A percentile compares a stretch with the other conserved stretches of the same genome.
Evolutionary conservation across 2,329 filamentous ascomycete genomes (phyloP).

Genomic region (Ophiostoma quercus): DNA sequence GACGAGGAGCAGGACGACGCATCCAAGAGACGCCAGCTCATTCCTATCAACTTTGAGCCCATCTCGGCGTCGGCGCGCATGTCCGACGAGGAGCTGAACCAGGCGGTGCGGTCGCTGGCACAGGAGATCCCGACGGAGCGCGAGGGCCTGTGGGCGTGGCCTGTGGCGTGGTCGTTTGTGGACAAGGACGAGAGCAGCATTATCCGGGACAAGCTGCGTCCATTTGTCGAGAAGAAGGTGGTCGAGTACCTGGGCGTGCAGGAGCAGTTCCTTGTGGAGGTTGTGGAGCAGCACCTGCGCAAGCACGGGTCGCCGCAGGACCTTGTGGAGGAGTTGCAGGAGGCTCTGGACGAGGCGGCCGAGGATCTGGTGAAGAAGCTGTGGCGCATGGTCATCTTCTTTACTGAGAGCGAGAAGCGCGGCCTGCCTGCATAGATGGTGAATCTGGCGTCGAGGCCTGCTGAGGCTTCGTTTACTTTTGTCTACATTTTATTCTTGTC

Average conservation of each 20-base stretch:
- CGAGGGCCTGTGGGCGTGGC: conserved; percentile 84
- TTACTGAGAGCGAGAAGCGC: conserved; percentile 87
- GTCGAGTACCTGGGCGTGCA: conserved; percentile 94
- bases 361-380: conserved; percentile 93
- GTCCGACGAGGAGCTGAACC: conserved; percentile 79
- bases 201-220: conserved; percentile 76
- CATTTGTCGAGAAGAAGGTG: conserved; percentile 97
- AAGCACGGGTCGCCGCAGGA: conserved; percentile 70
- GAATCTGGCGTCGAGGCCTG: background rate
- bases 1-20: conserved; percentile 79
- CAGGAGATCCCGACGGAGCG: conserved; percentile 85
- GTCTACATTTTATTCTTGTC: background rate
- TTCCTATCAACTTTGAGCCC: conserved; percentile 77
- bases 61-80: conserved; percentile 60
- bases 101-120: conserved; percentile 75
- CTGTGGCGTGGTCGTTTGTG: conserved; percentile 86
- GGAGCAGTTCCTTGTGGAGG: conserved; percentile 90
- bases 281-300: conserved; percentile 81
- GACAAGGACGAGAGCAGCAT: conserved; percentile 59
- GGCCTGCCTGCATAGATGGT: conserved; percentile 61
- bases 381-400: conserved; percentile 98
- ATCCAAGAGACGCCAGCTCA: conserved; percentile 66
- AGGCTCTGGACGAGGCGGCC: conserved; percentile 89
- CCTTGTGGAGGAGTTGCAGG: conserved; percentile 77
- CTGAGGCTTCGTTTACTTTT: background rate